Percentiles rank a stretch among this genome's conserved stretches.
These are phyloP conservation scores for Lasiosphaeria ovina DNA, from an alignment of 495 filamentous ascomycete genomes.

Conservation along the genomic window DNA sequence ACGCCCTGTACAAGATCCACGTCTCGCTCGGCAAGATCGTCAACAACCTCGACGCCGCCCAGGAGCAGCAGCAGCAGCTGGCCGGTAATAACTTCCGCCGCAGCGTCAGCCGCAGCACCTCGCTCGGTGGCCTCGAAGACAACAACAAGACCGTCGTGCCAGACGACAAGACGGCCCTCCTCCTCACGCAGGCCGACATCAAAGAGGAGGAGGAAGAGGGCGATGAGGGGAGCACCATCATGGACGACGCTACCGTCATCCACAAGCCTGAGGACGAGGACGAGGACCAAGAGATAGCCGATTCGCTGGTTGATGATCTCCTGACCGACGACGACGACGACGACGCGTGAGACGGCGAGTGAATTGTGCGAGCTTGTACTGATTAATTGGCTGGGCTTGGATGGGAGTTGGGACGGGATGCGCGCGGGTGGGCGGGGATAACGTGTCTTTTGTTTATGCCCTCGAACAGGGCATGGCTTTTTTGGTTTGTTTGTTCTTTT, in stretches of 20 bases:
- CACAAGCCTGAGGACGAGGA: conserved; percentile 23
- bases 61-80: conserved; percentile 18
- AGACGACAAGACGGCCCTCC: conserved; percentile 19
- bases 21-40: conserved; percentile 62
- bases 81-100: conserved; percentile 22
- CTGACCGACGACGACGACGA: conserved; percentile 45
- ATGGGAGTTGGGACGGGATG: no score
- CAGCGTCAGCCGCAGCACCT: conserved; percentile 38
- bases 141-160: conserved; percentile 19
- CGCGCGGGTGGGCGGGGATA: no score
- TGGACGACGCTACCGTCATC: conserved; percentile 16
- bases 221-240: neutral
- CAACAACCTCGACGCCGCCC: conserved; percentile 48
- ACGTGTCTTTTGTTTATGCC: no score
- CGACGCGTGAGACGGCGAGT: no score
- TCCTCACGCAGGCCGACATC: conserved; percentile 6
- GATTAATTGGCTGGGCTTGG: no score
- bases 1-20: conserved; percentile 77
- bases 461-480: no score
- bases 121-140: conserved; percentile 21
- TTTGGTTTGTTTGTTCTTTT: no score
- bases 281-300: conserved; percentile 17
- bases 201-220: conserved; percentile 15
- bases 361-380: no score
- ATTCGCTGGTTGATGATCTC: conserved; percentile 42